Conservation (phyloP, 495 filamentous ascomycete species). For the Tuber umbilicatum region DNA sequence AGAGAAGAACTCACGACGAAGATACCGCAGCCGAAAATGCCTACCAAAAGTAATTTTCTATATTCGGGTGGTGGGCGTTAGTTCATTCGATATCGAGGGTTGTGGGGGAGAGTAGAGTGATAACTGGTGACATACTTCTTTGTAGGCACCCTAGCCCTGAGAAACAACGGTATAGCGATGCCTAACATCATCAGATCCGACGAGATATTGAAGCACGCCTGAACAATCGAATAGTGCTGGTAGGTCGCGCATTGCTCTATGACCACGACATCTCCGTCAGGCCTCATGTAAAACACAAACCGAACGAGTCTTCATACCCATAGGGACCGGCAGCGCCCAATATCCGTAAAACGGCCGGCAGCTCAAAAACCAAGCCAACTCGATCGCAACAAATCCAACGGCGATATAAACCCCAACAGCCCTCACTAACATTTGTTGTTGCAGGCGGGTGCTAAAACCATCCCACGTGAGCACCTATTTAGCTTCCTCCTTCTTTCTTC, state of each 20-base stretch:
- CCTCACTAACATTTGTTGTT: slow-evolving; percentile 41
- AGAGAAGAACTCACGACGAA: slow-evolving; percentile 40
- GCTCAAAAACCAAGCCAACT: slow-evolving; percentile 45
- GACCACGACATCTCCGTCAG: slow-evolving; percentile 3
- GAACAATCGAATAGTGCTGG: slow-evolving; percentile 47
- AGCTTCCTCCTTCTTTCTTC: neutral
- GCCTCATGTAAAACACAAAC: neutral
- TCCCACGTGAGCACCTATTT: neutral
- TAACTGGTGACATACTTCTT: slow-evolving; percentile 34
- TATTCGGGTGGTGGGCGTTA: neutral
- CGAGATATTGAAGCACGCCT: slow-evolving; percentile 50
- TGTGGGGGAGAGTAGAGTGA: neutral
- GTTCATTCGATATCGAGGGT: neutral
- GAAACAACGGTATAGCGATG: slow-evolving; percentile 47
- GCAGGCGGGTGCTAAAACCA: slow-evolving; percentile 31
- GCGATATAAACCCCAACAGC: slow-evolving; percentile 42
- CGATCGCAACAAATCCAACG: slow-evolving; percentile 42
- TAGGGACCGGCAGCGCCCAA: slow-evolving; percentile 46
- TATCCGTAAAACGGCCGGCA: slow-evolving; percentile 45
- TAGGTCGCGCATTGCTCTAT: slow-evolving; percentile 49
- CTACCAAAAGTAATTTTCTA: slow-evolving; percentile 44
- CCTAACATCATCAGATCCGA: slow-evolving; percentile 49
- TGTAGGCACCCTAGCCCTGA: slow-evolving; percentile 42
- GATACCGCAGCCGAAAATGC: slow-evolving; percentile 48
- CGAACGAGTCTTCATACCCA: slow-evolving; percentile 19